phyloP scores from a whole-genome alignment of 2,329 filamentous ascomycete species.

The Davidsoniella australis region DNA sequence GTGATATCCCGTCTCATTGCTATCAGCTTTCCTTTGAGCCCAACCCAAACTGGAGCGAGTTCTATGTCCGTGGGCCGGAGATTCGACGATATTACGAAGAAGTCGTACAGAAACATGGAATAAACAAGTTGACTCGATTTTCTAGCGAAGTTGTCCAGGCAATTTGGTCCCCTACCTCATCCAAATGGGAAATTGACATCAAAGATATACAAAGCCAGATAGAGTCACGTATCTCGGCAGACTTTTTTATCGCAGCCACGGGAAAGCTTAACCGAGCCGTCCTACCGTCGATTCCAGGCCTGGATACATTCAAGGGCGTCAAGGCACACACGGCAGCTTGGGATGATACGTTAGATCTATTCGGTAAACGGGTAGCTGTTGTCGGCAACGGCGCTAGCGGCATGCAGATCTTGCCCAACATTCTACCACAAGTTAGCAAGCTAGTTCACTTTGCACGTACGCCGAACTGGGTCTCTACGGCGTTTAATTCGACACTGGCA shows the following conservation, averaged over 20 bases:
- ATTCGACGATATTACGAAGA: slow-evolving; percentile 43
- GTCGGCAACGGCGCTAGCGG: slow-evolving; percentile 36
- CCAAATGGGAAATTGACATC: slow-evolving; percentile 10
- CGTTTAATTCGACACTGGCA: slow-evolving; percentile 18
- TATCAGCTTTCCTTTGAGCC: slow-evolving; percentile 53
- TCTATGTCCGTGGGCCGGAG: slow-evolving; percentile 48
- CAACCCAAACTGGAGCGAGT: slow-evolving; percentile 50
- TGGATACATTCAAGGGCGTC: slow-evolving; percentile 31
- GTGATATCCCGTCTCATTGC: slow-evolving; percentile 53
- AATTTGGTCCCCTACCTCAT: slow-evolving; percentile 10
- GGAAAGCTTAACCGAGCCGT: slow-evolving; percentile 18
- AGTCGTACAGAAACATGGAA: not conserved
- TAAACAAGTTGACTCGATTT: not conserved
- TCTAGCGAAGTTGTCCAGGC: slow-evolving; percentile 11
- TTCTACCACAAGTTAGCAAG: slow-evolving; percentile 20
- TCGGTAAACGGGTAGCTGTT: slow-evolving; percentile 29
- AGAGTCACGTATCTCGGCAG: slow-evolving; percentile 5
- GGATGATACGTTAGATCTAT: slow-evolving; percentile 28
- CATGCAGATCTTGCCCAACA: slow-evolving; percentile 31
- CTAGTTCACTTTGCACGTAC: slow-evolving; percentile 19
- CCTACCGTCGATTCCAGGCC: slow-evolving; percentile 34
- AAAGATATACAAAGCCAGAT: not conserved
- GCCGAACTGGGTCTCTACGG: slow-evolving; percentile 18
- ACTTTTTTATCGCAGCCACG: slow-evolving; percentile 12
- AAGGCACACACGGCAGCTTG: slow-evolving; percentile 37